A percentile compares a stretch with the other conserved stretches of the same genome.
Conservation (phyloP, 1,284 basidiomycete species). For the Moesziomyces antarcticus region DNA sequence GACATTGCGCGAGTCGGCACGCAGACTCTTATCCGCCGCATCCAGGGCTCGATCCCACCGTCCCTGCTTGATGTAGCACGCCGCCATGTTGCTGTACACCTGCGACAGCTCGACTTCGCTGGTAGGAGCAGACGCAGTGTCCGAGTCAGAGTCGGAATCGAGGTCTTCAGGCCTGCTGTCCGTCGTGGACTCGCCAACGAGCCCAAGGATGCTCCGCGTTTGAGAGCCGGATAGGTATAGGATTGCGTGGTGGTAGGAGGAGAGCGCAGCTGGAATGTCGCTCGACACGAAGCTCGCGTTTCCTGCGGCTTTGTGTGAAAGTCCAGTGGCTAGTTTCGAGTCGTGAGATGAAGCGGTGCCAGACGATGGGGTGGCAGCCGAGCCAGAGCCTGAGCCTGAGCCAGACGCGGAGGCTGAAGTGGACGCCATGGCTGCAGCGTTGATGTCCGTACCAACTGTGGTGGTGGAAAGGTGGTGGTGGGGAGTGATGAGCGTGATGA, state of each 20-base stretch:
- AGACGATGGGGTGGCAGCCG: neutral
- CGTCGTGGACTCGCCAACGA: conserved; percentile 15
- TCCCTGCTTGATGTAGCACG: conserved; percentile 28
- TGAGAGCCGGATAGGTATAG: conserved; percentile 26
- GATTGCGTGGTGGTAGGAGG: conserved; percentile 23
- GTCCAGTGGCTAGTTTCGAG: conserved; percentile 10
- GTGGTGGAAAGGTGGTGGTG: neutral
- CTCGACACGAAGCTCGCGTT: conserved; percentile 13
- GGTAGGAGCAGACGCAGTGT: neutral
- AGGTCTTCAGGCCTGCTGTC: conserved; percentile 23
- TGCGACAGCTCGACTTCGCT: conserved; percentile 17
- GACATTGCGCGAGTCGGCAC: conserved; percentile 17
- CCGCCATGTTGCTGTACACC: conserved; percentile 36
- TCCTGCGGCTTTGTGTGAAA: conserved; percentile 22
- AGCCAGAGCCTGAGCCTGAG: neutral
- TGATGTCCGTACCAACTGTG: neutral
- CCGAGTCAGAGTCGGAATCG: neutral
- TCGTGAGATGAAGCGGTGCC: neutral
- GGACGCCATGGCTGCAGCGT: conserved; percentile 1
- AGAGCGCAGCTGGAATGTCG: conserved; percentile 20
- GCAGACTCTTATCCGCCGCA: conserved; percentile 22
- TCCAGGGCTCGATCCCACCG: conserved; percentile 15
- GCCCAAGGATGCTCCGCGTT: conserved; percentile 12
- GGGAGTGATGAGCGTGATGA: conserved; percentile 3
- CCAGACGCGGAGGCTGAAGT: neutral